phyloP scores from a whole-genome alignment of 2,329 filamentous ascomycete genomes.

The Myriangium duriaei region DNA sequence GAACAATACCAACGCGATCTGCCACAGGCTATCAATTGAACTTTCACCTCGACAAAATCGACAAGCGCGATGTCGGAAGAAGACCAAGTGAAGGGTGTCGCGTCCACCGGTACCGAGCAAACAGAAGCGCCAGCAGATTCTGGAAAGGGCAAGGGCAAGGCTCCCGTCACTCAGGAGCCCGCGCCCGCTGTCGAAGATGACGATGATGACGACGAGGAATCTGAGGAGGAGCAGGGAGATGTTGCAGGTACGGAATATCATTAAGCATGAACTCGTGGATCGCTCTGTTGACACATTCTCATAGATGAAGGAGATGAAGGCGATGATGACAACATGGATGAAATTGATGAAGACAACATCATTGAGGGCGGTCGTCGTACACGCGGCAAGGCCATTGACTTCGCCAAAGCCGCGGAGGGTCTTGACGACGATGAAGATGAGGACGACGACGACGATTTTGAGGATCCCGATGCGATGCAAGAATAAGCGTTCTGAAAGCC shows the following conservation, averaged over 20 bases:
- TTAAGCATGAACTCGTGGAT: conserved; percentile 5
- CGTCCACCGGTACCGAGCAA: conserved; percentile 12
- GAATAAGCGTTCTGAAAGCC: conserved; percentile 15
- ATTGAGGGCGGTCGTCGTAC: conserved; percentile 68
- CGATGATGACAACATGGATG: conserved; percentile 72
- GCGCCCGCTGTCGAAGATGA: conserved; percentile 62
- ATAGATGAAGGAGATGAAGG: conserved; percentile 48
- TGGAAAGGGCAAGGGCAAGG: conserved; percentile 81
- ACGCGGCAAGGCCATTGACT: conserved; percentile 86
- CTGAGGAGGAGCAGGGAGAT: conserved; percentile 18
- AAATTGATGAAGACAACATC: conserved; percentile 85
- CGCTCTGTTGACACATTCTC: neutral
- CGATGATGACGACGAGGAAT: conserved; percentile 53
- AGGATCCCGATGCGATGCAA: conserved; percentile 16
- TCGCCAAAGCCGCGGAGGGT: conserved; percentile 76
- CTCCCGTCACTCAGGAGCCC: conserved; percentile 44
- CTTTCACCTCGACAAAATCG: too few relatives aligned
- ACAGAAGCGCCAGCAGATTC: conserved; percentile 36
- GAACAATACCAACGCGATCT: too few relatives aligned
- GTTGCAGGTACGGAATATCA: conserved; percentile 21
- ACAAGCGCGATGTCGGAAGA: conserved; percentile 8
- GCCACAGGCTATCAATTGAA: too few relatives aligned
- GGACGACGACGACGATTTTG: conserved; percentile 26
- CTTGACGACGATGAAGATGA: conserved; percentile 57
- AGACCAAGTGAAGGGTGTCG: conserved; percentile 5